A percentile compares a stretch with the other conserved stretches of the same genome.
Evolutionary conservation across 2,329 filamentous ascomycete genomes (phyloP).

Genomic region (Colletotrichum sp.): DNA sequence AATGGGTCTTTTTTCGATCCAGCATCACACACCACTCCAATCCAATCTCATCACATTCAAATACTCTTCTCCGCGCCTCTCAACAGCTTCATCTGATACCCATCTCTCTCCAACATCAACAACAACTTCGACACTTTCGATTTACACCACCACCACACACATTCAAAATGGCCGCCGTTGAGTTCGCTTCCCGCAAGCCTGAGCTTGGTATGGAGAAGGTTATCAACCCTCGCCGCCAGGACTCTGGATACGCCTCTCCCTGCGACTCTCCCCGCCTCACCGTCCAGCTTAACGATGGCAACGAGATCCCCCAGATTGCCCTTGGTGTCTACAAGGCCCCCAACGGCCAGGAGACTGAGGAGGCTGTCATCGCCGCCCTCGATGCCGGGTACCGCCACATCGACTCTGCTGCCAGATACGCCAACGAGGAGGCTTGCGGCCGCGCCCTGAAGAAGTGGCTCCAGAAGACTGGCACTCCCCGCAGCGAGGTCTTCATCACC

Average conservation of each 20-base stretch:
- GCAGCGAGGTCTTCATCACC: slow-evolving; percentile 40
- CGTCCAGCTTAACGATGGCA: slow-evolving; percentile 40
- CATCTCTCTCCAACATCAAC: background rate
- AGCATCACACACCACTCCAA: slow-evolving; percentile 1
- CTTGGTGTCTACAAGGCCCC: slow-evolving; percentile 64
- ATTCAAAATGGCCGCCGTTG: slow-evolving; percentile 15
- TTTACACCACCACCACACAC: background rate
- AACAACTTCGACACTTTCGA: background rate
- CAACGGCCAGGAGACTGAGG: slow-evolving; percentile 43
- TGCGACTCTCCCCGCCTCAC: slow-evolving; percentile 22
- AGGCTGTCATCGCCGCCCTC: slow-evolving; percentile 39
- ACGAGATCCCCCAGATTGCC: slow-evolving; percentile 44
- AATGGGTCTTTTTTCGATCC: background rate
- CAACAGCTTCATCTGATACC: background rate
- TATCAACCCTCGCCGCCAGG: slow-evolving; percentile 16
- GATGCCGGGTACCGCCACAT: slow-evolving; percentile 59
- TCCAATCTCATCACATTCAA: background rate
- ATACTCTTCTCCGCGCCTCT: background rate
- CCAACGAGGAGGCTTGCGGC: slow-evolving; percentile 61
- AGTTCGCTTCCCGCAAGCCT: slow-evolving; percentile 19
- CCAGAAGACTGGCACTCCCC: slow-evolving; percentile 32
- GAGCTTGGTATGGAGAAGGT: slow-evolving; percentile 20
- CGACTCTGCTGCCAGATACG: slow-evolving; percentile 46
- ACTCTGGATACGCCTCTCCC: slow-evolving; percentile 20
- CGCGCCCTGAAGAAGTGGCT: slow-evolving; percentile 27